These are phyloP conservation scores for Zoysia japonica DNA, from an alignment of 176 grass and related monocot species.

Conservation along the genomic window DNA sequence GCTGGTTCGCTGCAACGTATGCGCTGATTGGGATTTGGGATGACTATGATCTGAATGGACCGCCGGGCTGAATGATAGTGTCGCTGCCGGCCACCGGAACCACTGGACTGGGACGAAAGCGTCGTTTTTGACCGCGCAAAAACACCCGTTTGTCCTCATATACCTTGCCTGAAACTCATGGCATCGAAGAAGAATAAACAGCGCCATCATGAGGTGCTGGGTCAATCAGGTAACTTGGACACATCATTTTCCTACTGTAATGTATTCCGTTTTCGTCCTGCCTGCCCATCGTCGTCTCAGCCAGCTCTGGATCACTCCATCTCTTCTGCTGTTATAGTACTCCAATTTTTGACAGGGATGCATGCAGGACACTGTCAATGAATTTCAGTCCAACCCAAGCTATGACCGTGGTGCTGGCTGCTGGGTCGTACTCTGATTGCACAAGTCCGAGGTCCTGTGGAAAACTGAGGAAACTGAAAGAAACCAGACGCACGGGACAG, in stretches of 20 bases:
- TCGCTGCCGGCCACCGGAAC: neutral
- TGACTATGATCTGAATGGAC: neutral
- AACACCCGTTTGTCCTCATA: neutral
- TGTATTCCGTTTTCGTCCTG: neutral
- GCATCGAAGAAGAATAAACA: neutral
- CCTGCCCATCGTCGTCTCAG: neutral
- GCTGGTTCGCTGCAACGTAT: neutral
- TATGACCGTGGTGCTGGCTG: neutral
- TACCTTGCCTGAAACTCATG: neutral
- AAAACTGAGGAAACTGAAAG: constrained; percentile 27
- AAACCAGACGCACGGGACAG: neutral
- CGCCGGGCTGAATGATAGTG: neutral
- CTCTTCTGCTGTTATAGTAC: no score
- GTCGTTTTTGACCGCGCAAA: neutral
- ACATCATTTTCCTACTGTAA: neutral
- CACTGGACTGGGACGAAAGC: neutral
- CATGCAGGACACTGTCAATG: neutral
- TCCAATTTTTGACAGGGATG: no score
- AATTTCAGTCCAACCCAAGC: neutral
- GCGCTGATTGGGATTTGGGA: neutral
- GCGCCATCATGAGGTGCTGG: neutral
- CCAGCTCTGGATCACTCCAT: neutral
- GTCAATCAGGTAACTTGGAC: constrained; percentile 16
- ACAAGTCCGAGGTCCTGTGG: constrained; percentile 23
- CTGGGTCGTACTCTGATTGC: neutral